Base-by-base conservation (phyloP, 768 basidiomycete genomes). In the Pulveroboletus sp. region DNA sequence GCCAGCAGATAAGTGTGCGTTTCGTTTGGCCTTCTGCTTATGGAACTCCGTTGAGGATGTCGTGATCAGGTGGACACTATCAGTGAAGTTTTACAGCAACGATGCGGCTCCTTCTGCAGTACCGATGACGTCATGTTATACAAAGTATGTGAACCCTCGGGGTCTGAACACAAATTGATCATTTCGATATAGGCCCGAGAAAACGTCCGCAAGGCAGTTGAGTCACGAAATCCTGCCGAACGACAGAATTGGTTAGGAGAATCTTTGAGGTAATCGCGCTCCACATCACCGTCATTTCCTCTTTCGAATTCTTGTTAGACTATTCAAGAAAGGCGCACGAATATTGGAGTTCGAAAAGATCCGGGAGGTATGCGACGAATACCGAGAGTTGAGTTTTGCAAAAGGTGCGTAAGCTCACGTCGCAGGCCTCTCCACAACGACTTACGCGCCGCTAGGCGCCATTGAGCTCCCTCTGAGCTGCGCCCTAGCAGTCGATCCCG, bases 51-150 rank as follows among this genome's bases (percentile, higher is more conserved):
- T 31, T 59, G 30, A 55, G 51, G 27, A 39, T 53, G 10, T 45
- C 54, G 49, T 50, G 29, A 46, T 39, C 51, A 95, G 93, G 90
- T 99, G 55, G 96, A 99, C 68, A 89, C 93, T 6, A 89, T 99
- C 67, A 95, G 92, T 64, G 93, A 97, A 60, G 83, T 93, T 36
- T 71, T 99, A 32, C 95, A 98, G 63, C 85, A 89, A 60, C 79
- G 93, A 64, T 99, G 96, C 58, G 94, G 95, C 3, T 91, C 93
- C 13, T 98, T 98, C 78, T 97, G 93, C 68, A 94, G 94, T 58
- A 86, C 94, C 2, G 96, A 97, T 62, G 96, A 99, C 70, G 96
- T 99, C 37, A 89, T 96, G 79, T 69, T 96, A 24, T 97, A 98
- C 74, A 99, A 99, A 76, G 93, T 83, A 58, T 49, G 71, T 57